Base-by-base conservation (phyloP, 2,329 filamentous ascomycete species). In the Thelonectria discophora region DNA sequence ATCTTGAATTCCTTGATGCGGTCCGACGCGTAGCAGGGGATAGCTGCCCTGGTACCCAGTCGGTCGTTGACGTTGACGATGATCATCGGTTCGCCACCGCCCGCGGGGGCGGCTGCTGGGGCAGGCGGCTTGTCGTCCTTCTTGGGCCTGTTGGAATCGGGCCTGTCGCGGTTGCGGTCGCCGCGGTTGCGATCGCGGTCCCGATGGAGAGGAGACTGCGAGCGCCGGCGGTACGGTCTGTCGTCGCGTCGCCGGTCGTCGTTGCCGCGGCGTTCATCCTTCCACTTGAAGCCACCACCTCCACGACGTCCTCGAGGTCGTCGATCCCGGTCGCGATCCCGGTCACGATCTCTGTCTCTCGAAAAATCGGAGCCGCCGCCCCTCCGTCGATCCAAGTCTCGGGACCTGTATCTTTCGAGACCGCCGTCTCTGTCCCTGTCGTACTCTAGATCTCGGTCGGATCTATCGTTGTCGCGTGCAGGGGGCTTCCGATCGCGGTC, bases 31-130 rank as follows among this genome's bases (percentile, higher is more conserved):
- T 97, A 82, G 75, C 94, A 97, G 0, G 94, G 94, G 65, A 98
- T 95, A 54, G 92, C 90, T 15, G 94, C 92, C 73, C 97, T 97
- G n/a, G 94, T 97, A 12, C 94, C 94, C 37, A 98, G 81, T n/a
- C 94, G 87, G 77, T 98, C 94, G 76, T 98, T 98, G 73, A 98
- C 88, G 72, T 94, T 88, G 17, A 98, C 94, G 53, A 97, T 87
- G 68, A 98, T 97, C 90, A 97, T 96, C 58, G 93, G 90, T 73
- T 96, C 90, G 6, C 79, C 40, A 10, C 65, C 21, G 21, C 21
- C 66, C 2, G 61, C 50, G 30, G 67, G 69, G 20, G 66, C 73
- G 27, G 60, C 63, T 17, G 60, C 63, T 17, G 62, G 68, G 5
- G 54, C 69, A 30, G 58, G 42, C n/a, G 65, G 60, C 42, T 67